These are phyloP conservation scores for Cinnamomum chago DNA, from an alignment of 164 flowering plant species.

Conservation along the genomic window DNA sequence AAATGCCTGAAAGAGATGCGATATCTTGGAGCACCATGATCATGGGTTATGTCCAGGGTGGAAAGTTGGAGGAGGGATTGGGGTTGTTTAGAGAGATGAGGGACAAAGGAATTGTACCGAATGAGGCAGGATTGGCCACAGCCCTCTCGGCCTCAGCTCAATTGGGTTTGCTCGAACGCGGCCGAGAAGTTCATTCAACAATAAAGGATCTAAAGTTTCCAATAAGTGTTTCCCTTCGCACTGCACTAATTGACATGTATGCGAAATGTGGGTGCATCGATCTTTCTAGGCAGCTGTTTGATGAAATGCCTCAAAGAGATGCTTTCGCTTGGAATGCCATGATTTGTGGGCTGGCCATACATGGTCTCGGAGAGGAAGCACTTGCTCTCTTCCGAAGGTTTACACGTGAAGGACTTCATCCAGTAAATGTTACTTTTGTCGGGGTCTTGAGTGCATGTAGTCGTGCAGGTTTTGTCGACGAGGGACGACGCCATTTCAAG, in stretches of 20 bases:
- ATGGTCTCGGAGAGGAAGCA: conserved; percentile 41
- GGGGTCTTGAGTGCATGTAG: conserved; percentile 50
- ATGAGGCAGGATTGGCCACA: conserved; percentile 41
- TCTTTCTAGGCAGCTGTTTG: conserved; percentile 29
- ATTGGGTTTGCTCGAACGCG: conserved; percentile 46
- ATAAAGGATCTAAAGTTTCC: conserved; percentile 26
- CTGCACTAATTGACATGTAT: conserved; percentile 67
- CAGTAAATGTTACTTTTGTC: conserved; percentile 39
- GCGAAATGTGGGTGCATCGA: conserved; percentile 76
- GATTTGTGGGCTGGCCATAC: conserved; percentile 48
- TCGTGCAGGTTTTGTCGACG: conserved; percentile 39
- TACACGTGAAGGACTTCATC: conserved; percentile 22
- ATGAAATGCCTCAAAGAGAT: conserved; percentile 30
- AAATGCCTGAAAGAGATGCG: conserved; percentile 44
- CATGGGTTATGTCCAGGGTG: conserved; percentile 41
- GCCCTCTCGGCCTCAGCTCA: conserved; percentile 46
- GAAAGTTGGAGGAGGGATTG: conserved; percentile 34
- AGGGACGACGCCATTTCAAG: conserved; percentile 38
- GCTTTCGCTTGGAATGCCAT: conserved; percentile 46
- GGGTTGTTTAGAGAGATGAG: conserved; percentile 35
- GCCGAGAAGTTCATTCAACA: conserved; percentile 27
- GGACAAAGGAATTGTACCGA: conserved; percentile 24
- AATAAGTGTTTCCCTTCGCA: conserved; percentile 26
- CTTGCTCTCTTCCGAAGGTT: conserved; percentile 36
- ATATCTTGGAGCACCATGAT: conserved; percentile 50